Conservation (phyloP, 139 green algal species). For the Spirogloea muscicola region DNA sequence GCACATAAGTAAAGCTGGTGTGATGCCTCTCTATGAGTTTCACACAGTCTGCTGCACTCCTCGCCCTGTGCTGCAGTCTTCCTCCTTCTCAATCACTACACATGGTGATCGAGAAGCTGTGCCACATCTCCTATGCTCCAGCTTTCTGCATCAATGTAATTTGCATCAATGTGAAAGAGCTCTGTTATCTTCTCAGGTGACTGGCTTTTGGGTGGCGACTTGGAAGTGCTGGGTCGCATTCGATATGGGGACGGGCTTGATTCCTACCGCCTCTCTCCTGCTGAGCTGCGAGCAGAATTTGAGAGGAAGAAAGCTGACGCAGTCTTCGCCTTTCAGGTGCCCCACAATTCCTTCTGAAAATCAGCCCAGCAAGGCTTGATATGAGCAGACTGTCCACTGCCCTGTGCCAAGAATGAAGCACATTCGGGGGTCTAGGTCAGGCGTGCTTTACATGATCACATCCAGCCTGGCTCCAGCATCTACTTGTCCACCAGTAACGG, state of each 20-base stretch:
- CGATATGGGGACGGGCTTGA: constrained; percentile 37
- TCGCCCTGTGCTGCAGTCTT: too few species aligned
- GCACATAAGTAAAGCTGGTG: constrained; percentile 29
- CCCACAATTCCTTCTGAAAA: too few species aligned
- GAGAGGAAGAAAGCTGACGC: constrained; percentile 24
- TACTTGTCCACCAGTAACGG: not conserved
- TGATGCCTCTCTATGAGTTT: too few species aligned
- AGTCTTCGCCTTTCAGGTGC: constrained; percentile 40
- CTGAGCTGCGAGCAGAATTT: constrained; percentile 41
- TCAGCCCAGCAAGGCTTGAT: not conserved
- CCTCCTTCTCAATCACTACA: too few species aligned
- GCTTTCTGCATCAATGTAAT: too few species aligned
- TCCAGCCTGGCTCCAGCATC: not conserved
- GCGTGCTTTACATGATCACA: too few species aligned
- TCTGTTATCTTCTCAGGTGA: constrained; percentile 3
- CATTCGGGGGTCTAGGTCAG: not conserved
- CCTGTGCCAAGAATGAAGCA: not conserved
- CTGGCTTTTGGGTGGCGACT: constrained; percentile 35
- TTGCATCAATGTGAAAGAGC: too few species aligned
- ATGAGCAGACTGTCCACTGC: not conserved
- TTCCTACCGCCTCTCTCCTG: constrained; percentile 32
- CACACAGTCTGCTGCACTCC: too few species aligned
- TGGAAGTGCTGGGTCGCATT: constrained; percentile 28
- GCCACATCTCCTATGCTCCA: too few species aligned
- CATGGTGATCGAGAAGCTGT: too few species aligned